Evolutionary conservation across 2,329 filamentous ascomycete genomes (phyloP).

Genomic region (Fusarium stilboides): DNA sequence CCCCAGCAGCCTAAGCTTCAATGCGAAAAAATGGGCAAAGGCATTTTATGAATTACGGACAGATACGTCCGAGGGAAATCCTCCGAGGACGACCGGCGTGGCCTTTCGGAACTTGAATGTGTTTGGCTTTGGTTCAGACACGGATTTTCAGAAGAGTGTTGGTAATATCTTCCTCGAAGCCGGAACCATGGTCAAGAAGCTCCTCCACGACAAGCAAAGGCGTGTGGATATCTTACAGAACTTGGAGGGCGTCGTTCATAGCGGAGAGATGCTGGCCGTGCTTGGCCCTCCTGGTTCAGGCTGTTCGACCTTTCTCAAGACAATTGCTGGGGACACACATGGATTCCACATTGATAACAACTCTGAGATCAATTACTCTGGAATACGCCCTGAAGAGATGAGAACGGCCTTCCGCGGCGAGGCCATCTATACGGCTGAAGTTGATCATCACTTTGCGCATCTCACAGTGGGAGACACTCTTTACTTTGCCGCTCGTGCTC

Average conservation of each 20-base stretch:
- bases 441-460: constrained; percentile 83
- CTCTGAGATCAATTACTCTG: constrained; percentile 82
- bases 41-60: constrained; percentile 52
- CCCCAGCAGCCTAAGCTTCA: constrained; percentile 59
- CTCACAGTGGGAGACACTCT: constrained; percentile 83
- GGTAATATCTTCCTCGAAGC: constrained; percentile 48
- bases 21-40: constrained; percentile 61
- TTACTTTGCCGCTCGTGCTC: constrained; percentile 79
- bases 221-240: constrained; percentile 75
- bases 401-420: constrained; percentile 81
- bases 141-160: constrained; percentile 51
- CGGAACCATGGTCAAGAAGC: constrained; percentile 29
- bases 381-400: constrained; percentile 79
- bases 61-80: constrained; percentile 46
- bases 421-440: constrained; percentile 86
- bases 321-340: constrained; percentile 83
- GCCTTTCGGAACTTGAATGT: constrained; percentile 49
- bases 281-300: constrained; percentile 78
- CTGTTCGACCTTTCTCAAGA: constrained; percentile 86
- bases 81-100: constrained; percentile 49
- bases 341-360: constrained; percentile 78
- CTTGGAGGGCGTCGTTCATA: constrained; percentile 75
- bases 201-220: constrained; percentile 61
- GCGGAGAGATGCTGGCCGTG: constrained; percentile 80
- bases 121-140: constrained; percentile 50